A percentile compares a stretch with the other conserved stretches of the same genome.
Evolutionary conservation across 306 rosid genomes (phyloP).

Genomic region (Cicer pinnatifidum): DNA sequence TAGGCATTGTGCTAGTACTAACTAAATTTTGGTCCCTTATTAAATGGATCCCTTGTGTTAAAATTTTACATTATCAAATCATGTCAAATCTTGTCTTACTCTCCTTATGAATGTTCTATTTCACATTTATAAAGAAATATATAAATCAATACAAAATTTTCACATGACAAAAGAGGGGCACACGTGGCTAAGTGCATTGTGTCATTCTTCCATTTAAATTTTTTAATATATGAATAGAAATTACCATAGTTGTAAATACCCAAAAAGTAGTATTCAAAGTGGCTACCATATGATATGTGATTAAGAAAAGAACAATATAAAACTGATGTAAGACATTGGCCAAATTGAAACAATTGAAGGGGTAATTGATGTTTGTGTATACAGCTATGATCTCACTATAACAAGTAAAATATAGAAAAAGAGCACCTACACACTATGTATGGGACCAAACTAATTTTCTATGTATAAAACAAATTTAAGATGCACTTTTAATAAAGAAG

Average conservation of each 20-base stretch:
- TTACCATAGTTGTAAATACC: slow-evolving; percentile 13
- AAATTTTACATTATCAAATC: too few species aligned
- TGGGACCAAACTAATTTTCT: slow-evolving; percentile 25
- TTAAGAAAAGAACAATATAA: slow-evolving; percentile 15
- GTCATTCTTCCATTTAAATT: slow-evolving; percentile 28
- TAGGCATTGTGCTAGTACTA: too few species aligned
- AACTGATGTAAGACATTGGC: not conserved
- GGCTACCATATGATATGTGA: slow-evolving; percentile 32
- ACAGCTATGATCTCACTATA: slow-evolving; percentile 22
- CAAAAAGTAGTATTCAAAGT: not conserved
- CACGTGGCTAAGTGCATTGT: slow-evolving; percentile 21
- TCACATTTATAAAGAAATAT: too few species aligned
- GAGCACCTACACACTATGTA: not conserved
- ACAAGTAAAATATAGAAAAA: slow-evolving; percentile 17
- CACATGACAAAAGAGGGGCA: not conserved
- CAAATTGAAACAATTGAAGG: slow-evolving; percentile 1
- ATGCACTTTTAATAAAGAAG: slow-evolving; percentile 37
- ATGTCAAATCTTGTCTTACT: too few species aligned
- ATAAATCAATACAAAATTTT: too few species aligned
- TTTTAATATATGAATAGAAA: slow-evolving; percentile 24
- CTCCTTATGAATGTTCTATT: too few species aligned
- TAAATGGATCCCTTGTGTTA: too few species aligned
- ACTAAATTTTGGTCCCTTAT: too few species aligned
- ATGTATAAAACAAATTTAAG: not conserved
- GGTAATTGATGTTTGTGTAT: slow-evolving; percentile 18